Base-by-base conservation (phyloP, 2,329 filamentous ascomycete genomes). In the Emergomyces africanus region DNA sequence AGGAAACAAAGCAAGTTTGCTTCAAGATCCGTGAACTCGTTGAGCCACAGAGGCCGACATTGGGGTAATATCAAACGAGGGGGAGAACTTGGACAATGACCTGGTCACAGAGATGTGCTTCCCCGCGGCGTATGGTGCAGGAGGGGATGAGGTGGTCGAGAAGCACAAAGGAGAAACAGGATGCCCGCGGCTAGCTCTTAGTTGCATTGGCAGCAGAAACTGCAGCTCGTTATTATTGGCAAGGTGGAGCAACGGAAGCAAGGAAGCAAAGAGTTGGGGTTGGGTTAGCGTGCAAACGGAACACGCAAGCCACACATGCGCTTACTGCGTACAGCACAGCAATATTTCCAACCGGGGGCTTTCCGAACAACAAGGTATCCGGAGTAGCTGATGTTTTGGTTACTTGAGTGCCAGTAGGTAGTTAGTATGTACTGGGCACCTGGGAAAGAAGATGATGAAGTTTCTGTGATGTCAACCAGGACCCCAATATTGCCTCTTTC, bases 61-160 rank as follows among this genome's bases (percentile, higher is more conserved):
- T 57, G 28, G 55, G 15, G 23, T 15, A n/a, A 33, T 25, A 35
- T 42, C 42, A 57, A 57, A 50, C 18, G 18, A 30, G 20, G 25
- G 28, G 41, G 39, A 48, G 4, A 20, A 49, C 23, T 41, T 14
- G 9, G 28, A 50, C 54, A 50, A 48, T 57, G 55, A 37, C 35
- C 41, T 35, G 55, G 55, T 30, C 28, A 46, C 28, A 33, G 20
- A 57, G 15, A 28, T 28, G 20, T 50, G 20, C 33, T 57, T 49
- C 33, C 46, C 48, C 54, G 50, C 57, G 39, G 57, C 39, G 46
- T 20, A 35, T n/a, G 41, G 37, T 48, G 54, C 57, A 35, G 41
- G 25, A 57, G 39, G 37, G 39, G 60, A 37, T 39, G 41, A 53
- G 20, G 59, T 51, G 59, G 57, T 55, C 39, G 57, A 50, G 46